Evolutionary conservation across 805 yeast species (phyloP).

Genomic region (Myxozyma kluyveri): DNA sequence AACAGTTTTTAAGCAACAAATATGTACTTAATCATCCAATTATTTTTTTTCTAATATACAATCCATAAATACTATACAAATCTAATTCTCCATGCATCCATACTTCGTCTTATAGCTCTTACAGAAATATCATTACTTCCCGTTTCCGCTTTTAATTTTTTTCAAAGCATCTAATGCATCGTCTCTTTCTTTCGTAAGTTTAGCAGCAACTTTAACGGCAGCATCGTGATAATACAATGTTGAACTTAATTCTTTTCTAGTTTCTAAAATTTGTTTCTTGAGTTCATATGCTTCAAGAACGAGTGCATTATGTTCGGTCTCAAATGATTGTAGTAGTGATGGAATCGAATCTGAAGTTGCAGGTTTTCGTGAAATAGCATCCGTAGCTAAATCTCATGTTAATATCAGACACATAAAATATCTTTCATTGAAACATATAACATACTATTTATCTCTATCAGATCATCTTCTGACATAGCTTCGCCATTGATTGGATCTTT

Average conservation of each 20-base stretch:
- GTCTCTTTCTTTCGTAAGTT: conserved; percentile 67
- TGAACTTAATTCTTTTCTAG: conserved; percentile 69
- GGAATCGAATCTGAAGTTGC: conserved; percentile 70
- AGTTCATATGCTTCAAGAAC: conserved; percentile 78
- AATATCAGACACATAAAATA: neutral
- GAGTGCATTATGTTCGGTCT: conserved; percentile 84
- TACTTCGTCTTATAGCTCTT: neutral
- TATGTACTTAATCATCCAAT: neutral
- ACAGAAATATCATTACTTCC: neutral
- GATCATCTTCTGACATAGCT: conserved; percentile 55
- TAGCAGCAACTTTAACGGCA: conserved; percentile 79
- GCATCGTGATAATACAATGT: conserved; percentile 85
- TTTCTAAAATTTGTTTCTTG: conserved; percentile 62
- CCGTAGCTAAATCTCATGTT: conserved; percentile 24
- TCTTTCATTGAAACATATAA: neutral
- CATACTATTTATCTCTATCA: conserved; percentile 45
- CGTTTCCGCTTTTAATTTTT: neutral
- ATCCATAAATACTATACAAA: neutral
- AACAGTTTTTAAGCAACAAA: neutral
- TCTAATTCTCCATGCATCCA: neutral
- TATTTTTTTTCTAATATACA: neutral
- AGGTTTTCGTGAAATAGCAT: conserved; percentile 42
- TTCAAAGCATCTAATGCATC: conserved; percentile 59
- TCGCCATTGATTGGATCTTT: conserved; percentile 75
- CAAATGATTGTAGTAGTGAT: conserved; percentile 66